Base-by-base conservation (phyloP, 768 basidiomycete genomes). In the Xanthoconium stramineum region DNA sequence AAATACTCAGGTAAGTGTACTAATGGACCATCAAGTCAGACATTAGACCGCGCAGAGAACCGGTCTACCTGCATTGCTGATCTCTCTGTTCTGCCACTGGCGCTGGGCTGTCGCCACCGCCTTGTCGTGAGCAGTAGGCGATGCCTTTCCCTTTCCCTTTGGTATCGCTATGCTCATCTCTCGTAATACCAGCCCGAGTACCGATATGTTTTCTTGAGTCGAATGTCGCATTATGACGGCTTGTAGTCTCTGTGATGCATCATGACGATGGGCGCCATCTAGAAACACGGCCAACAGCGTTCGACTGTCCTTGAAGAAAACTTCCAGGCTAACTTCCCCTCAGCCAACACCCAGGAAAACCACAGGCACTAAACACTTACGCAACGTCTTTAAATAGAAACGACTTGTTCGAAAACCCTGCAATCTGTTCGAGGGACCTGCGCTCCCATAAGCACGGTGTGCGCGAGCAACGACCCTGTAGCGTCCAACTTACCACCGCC, bases 331-430 rank as follows among this genome's bases (percentile, higher is more conserved):
- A 58, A 28, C 6, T 9, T 12, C 36, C 46, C 33, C 48, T 53
- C n/a, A 51, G 45, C 29, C 7, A 8, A 43, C 6, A 32, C 32
- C n/a, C 20, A 17, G 36, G 10, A 12, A 29, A 37, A 9, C 44
- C 14, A 28, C 36, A 35, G 40, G n/a, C 13, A 47, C 30, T 15
- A 28, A 6, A 29, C 43, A 75, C 90, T 75, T 66, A 93, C 90
- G 85, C 94, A 14, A 96, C 91, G 65, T 96, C 93, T 24, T 92
- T 83, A 72, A 98, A 96, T 19, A 97, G 73, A 74, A 92, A 96
- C 1, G 85, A 85, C 53, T 91, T 85, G 69, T 91, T 86, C 53
- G 90, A 88, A 65, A 82, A 89, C 15, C 83, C 84, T 20, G 84
- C 79, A 37, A 98, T 78, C 67, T 94, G 89, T 15, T 83, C 81